A percentile compares a stretch with the other conserved stretches of the same genome.
phyloP scores from a whole-genome alignment of 306 rosid genomes.

The Corylus americana region DNA sequence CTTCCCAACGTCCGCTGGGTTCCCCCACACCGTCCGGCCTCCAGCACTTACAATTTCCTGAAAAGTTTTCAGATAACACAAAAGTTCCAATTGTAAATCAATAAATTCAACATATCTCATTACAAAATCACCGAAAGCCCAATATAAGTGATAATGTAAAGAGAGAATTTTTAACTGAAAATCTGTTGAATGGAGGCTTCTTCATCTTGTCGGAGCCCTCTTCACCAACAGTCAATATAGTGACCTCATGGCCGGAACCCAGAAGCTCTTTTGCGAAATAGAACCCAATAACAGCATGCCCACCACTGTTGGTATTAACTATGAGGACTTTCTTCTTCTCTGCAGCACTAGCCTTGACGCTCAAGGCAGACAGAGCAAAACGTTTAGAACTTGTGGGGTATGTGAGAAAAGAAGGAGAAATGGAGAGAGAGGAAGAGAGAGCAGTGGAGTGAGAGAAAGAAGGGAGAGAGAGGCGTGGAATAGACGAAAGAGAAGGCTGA shows the following conservation, averaged over 20 bases:
- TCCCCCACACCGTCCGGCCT: slow-evolving; percentile 84
- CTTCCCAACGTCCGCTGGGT: slow-evolving; percentile 68
- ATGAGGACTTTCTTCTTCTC: slow-evolving; percentile 79
- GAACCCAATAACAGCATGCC: slow-evolving; percentile 89
- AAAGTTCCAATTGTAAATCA: neutral
- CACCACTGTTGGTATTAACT: slow-evolving; percentile 80
- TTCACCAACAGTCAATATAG: slow-evolving; percentile 82
- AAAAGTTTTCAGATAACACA: slow-evolving; percentile 18
- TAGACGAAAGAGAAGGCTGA: slow-evolving; percentile 43
- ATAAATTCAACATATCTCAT: slow-evolving; percentile 16
- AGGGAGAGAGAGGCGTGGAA: slow-evolving; percentile 52
- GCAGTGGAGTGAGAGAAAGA: slow-evolving; percentile 38
- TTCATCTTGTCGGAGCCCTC: slow-evolving; percentile 84
- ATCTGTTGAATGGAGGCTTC: slow-evolving; percentile 88
- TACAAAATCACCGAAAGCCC: neutral
- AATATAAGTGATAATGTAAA: neutral
- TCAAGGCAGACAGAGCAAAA: slow-evolving; percentile 37
- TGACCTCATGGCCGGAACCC: slow-evolving; percentile 71
- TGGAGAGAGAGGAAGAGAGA: slow-evolving; percentile 49
- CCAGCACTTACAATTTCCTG: slow-evolving; percentile 91
- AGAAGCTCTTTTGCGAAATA: slow-evolving; percentile 88
- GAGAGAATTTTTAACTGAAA: slow-evolving; percentile 49
- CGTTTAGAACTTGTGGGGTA: slow-evolving; percentile 37
- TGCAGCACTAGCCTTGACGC: slow-evolving; percentile 47
- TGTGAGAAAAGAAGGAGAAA: slow-evolving; percentile 39